Evolutionary conservation across 2,329 filamentous ascomycete species (phyloP).

Genomic region (Mycocentrospora acerina): DNA sequence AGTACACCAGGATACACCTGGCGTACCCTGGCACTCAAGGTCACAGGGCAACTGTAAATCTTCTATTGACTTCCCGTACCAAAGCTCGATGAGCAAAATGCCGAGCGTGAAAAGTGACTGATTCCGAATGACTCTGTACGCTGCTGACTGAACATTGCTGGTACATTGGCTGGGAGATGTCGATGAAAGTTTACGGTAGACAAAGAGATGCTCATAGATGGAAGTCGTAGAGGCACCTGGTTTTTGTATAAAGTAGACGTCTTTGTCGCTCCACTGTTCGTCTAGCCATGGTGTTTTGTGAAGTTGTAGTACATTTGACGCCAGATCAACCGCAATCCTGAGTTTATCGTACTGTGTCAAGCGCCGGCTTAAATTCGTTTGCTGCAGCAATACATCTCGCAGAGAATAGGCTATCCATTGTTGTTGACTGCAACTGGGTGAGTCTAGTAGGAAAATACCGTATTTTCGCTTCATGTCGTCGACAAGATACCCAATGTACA

Average conservation of each 20-base stretch:
- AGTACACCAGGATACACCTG: constrained; percentile 12
- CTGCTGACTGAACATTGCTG: neutral
- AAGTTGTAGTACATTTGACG: constrained; percentile 23
- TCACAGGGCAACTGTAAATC: constrained; percentile 15
- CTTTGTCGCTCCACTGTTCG: constrained; percentile 15
- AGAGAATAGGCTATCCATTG: constrained; percentile 16
- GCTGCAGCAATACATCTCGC: constrained; percentile 7
- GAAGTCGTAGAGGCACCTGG: constrained; percentile 9
- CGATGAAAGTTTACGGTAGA: constrained; percentile 8
- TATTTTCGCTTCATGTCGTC: constrained; percentile 15
- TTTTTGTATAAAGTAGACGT: constrained; percentile 21
- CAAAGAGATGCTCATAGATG: constrained; percentile 20
- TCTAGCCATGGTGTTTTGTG: constrained; percentile 27
- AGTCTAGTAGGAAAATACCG: constrained; percentile 12
- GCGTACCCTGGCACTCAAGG: constrained; percentile 12
- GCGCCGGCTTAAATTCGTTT: constrained; percentile 4
- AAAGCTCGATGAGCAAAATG: constrained; percentile 38
- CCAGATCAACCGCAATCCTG: constrained; percentile 17
- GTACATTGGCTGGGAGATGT: neutral
- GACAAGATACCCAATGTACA: constrained; percentile 16
- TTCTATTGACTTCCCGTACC: constrained; percentile 28
- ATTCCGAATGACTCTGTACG: constrained; percentile 24
- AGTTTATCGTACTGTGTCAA: constrained; percentile 17
- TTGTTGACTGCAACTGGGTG: constrained; percentile 4
- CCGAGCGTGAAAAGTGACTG: constrained; percentile 36